Conservation (phyloP, 176 grass and related monocot species). For the Alopecurus myosuroides region DNA sequence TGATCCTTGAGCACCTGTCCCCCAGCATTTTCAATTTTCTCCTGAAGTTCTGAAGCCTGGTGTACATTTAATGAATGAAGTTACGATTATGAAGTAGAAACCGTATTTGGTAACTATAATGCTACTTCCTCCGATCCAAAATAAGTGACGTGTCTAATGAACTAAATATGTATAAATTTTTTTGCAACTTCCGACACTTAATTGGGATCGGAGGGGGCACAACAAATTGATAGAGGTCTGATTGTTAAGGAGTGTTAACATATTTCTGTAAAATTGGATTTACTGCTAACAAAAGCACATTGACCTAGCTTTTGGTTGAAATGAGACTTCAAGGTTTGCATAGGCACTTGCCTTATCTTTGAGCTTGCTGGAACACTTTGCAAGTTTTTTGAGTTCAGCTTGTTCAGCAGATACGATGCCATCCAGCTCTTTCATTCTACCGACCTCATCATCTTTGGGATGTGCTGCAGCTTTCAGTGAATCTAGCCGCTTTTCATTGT, state of each 20-base stretch:
- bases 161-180: too few species aligned
- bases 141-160: too few species aligned
- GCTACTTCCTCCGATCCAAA: too few species aligned
- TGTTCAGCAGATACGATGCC: constrained; percentile 53
- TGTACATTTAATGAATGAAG: constrained; percentile 7
- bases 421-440: constrained; percentile 65
- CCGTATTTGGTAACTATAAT: neutral
- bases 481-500: constrained; percentile 71
- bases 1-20: constrained; percentile 87
- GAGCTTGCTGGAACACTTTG: constrained; percentile 80
- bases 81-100: neutral
- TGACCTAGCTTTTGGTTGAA: neutral
- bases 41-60: constrained; percentile 89
- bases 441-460: constrained; percentile 67
- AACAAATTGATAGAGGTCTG: neutral
- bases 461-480: constrained; percentile 68
- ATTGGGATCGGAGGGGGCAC: too few species aligned
- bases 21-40: constrained; percentile 91
- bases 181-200: too few species aligned
- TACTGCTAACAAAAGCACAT: neutral
- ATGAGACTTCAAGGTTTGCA: constrained; percentile 11
- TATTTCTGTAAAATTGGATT: neutral
- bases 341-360: constrained; percentile 65
- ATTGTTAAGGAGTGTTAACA: neutral
- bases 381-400: constrained; percentile 63